phyloP scores from a whole-genome alignment of 2,329 filamentous ascomycete species.

The Paraphoma sp. region DNA sequence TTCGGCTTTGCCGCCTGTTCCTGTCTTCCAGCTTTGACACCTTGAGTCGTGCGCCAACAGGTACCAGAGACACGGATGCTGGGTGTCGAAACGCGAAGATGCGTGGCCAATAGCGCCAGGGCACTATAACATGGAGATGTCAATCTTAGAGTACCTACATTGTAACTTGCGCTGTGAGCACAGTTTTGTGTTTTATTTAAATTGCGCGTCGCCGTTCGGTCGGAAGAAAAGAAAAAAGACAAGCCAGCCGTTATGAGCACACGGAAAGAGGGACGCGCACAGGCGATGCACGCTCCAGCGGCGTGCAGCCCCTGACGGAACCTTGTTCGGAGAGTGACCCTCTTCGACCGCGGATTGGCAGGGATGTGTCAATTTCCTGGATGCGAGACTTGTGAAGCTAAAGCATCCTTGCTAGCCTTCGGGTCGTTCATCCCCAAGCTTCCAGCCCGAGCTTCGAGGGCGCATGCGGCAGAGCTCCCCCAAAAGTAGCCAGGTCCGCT shows the following conservation, averaged over 20 bases:
- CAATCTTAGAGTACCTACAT: slow-evolving; percentile 5
- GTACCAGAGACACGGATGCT: slow-evolving; percentile 21
- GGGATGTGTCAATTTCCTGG: slow-evolving; percentile 40
- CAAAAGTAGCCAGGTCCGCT: slow-evolving; percentile 41
- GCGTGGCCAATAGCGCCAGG: background rate
- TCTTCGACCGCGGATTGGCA: slow-evolving; percentile 35
- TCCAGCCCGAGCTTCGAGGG: slow-evolving; percentile 36
- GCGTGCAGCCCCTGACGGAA: slow-evolving; percentile 37
- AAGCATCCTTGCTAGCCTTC: slow-evolving; percentile 39
- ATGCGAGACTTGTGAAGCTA: slow-evolving; percentile 43
- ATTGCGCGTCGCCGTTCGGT: slow-evolving; percentile 13
- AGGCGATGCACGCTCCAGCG: slow-evolving; percentile 6
- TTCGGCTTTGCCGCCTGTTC: slow-evolving; percentile 13
- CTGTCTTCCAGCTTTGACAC: slow-evolving; percentile 7
- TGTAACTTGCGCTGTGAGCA: slow-evolving; percentile 3
- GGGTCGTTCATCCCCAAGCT: slow-evolving; percentile 40
- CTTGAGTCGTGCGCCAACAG: slow-evolving; percentile 27
- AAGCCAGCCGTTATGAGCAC: slow-evolving; percentile 17
- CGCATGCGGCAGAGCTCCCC: slow-evolving; percentile 35
- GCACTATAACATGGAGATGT: background rate
- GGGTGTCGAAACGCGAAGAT: slow-evolving; percentile 9
- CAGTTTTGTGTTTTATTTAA: slow-evolving; percentile 7
- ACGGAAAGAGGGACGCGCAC: slow-evolving; percentile 10
- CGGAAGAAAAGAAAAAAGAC: slow-evolving; percentile 1
- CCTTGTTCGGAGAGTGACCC: slow-evolving; percentile 32